Conservation (phyloP, 352 stramenopile species). For the Phytophthora citrophthora region DNA sequence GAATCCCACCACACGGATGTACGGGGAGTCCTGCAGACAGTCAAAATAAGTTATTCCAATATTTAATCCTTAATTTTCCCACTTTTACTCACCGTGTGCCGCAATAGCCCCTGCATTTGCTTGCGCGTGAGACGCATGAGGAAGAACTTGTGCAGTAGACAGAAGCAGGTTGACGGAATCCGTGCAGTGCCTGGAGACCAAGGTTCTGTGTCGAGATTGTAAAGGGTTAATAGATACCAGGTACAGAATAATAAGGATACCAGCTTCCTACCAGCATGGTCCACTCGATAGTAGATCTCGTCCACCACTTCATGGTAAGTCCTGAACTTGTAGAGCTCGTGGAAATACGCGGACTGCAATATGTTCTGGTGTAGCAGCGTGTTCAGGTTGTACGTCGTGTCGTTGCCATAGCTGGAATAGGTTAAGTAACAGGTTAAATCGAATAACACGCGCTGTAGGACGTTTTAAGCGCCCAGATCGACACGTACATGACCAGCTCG, state of each 20-base stretch:
- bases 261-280: conserved; percentile 64
- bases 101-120: conserved; percentile 96
- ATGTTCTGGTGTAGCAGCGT: conserved; percentile 96
- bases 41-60: conserved; percentile 9
- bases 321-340: conserved; percentile 92
- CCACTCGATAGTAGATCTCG: conserved; percentile 92
- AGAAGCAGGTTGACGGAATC: conserved; percentile 96
- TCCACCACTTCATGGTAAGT: conserved; percentile 98
- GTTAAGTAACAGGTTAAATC: conserved; percentile 12
- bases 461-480: neutral
- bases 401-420: conserved; percentile 75
- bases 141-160: conserved; percentile 97
- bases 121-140: conserved; percentile 95
- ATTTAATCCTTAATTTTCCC: conserved; percentile 13
- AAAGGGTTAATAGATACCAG: too few relatives aligned
- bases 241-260: conserved; percentile 22
- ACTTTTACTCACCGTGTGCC: conserved; percentile 67
- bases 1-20: conserved; percentile 97
- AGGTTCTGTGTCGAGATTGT: conserved; percentile 76
- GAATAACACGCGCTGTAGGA: conserved; percentile 4
- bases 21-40: conserved; percentile 90
- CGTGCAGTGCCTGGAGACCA: conserved; percentile 90
- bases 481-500: conserved; percentile 77
- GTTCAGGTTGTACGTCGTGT: conserved; percentile 97
- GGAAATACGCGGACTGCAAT: conserved; percentile 95